These are phyloP conservation scores for Paecilomyces variotii DNA, from an alignment of 2,329 filamentous ascomycete species.

Conservation along the genomic window DNA sequence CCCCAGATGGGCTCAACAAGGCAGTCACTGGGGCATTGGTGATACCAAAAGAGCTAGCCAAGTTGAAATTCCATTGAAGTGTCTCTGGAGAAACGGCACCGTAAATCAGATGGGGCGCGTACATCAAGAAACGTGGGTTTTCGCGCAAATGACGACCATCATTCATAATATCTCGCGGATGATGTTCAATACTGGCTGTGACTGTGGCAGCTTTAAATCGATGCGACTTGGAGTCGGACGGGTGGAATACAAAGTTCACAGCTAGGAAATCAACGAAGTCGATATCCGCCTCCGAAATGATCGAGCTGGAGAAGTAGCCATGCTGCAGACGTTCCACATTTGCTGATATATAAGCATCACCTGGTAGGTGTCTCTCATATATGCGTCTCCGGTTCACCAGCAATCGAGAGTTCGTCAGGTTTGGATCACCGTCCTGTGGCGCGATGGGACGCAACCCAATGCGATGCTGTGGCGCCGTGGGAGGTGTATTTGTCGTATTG, in stretches of 20 bases:
- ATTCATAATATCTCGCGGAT: slow-evolving; percentile 3
- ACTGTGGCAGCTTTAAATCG: slow-evolving; percentile 43
- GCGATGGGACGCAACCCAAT: background rate
- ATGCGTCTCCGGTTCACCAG: slow-evolving; percentile 36
- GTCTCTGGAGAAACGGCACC: slow-evolving; percentile 41
- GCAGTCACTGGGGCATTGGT: slow-evolving; percentile 37
- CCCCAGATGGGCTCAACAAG: slow-evolving; percentile 35
- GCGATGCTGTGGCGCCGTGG: background rate
- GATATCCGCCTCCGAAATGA: slow-evolving; percentile 34
- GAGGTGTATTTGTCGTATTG: background rate
- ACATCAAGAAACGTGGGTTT: slow-evolving; percentile 40
- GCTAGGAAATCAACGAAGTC: slow-evolving; percentile 43
- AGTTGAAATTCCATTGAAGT: slow-evolving; percentile 41
- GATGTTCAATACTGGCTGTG: slow-evolving; percentile 28
- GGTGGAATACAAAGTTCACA: slow-evolving; percentile 44
- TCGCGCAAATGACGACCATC: slow-evolving; percentile 8
- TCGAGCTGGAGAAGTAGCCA: slow-evolving; percentile 37
- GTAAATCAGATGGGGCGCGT: slow-evolving; percentile 44
- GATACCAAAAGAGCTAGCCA: slow-evolving; percentile 40
- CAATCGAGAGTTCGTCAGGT: slow-evolving; percentile 29
- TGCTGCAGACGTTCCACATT: slow-evolving; percentile 45
- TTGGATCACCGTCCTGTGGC: slow-evolving; percentile 20
- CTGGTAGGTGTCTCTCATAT: slow-evolving; percentile 42
- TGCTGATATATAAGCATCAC: slow-evolving; percentile 42
- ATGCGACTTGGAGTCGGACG: slow-evolving; percentile 33